These are phyloP conservation scores for Rhodotorula sp. DNA, from an alignment of 1,284 basidiomycete species.

Conservation along the genomic window DNA sequence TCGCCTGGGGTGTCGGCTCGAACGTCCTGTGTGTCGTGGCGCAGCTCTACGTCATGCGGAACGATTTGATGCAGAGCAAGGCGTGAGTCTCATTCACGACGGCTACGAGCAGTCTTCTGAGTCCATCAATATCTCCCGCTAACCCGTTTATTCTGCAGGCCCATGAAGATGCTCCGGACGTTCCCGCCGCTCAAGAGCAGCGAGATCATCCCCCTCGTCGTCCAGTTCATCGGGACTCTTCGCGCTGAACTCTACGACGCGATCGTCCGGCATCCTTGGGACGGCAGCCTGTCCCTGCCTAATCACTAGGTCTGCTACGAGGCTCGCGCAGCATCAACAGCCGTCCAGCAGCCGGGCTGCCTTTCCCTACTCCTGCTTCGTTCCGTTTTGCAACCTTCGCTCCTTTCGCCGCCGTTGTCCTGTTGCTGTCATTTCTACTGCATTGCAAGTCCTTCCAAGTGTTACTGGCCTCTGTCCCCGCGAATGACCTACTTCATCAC, in stretches of 20 bases:
- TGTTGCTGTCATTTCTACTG: background rate
- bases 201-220: constrained; percentile 84
- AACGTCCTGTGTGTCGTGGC: constrained; percentile 96
- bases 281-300: constrained; percentile 13
- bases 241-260: constrained; percentile 85
- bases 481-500: background rate
- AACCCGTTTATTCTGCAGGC: constrained; percentile 55
- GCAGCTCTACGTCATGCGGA: constrained; percentile 82
- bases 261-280: constrained; percentile 73
- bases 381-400: background rate
- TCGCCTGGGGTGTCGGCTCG: constrained; percentile 92
- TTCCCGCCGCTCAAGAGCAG: constrained; percentile 87
- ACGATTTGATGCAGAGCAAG: constrained; percentile 77
- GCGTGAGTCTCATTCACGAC: constrained; percentile 58
- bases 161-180: constrained; percentile 91
- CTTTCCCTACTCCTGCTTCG: background rate
- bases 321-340: too few relatives aligned
- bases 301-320: background rate
- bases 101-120: background rate
- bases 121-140: background rate
- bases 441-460: background rate
- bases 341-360: too few relatives aligned
- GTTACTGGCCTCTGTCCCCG: background rate
- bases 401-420: background rate
- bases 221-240: constrained; percentile 86